Base-by-base conservation (phyloP, 2,329 filamentous ascomycete species). In the Alternaria sp. region DNA sequence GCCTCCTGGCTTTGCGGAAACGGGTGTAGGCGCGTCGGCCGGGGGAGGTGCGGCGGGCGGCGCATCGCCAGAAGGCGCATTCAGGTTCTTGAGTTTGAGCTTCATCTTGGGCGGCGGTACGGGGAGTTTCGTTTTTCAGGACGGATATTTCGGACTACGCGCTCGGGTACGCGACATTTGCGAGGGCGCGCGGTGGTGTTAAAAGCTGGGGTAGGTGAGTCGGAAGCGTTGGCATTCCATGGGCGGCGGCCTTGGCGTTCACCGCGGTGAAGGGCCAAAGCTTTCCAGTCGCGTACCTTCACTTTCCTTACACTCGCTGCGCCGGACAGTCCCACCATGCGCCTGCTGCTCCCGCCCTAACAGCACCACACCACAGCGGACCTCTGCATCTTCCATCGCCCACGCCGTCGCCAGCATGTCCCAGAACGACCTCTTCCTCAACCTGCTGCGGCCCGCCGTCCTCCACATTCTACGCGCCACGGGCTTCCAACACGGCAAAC, bases 401-500 rank as follows among this genome's bases (percentile, higher is more conserved):
- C 43, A 17, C 55, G 13, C 40, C 21, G 28, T 43, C 65, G 68
- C 68, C 67, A 74, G 62, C 71, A 80, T 80, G 77, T 80, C 77
- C 67, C 67, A 74, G 40, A 70, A 77, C 75, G 77, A 79, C 62
- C 83, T 91, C 52, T 87, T 91, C 82, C 90, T 93, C 80, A 90
- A 92, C 64, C 90, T 97, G 67, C 86, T 98, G 61, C 93, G 93
- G 45, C 95, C 95, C 2, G 90, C 90, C 51, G 88, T 97, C 64
- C 88, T 98, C 61, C 93, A 97, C 81, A 95, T 97, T 73, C 89
- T 98, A 55, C 93, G 95, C 75, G 93, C 94, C 28, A 91, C 93
- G 23, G 95, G 95, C 77, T 98, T 96, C 82, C 92, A 96, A 78
- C 86, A 90, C 45, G 92, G 93, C 54, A 89, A 89, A 58, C 90